Evolutionary conservation across 1,284 basidiomycete genomes (phyloP).

Genomic region (Neotropicomus parvogracilis): DNA sequence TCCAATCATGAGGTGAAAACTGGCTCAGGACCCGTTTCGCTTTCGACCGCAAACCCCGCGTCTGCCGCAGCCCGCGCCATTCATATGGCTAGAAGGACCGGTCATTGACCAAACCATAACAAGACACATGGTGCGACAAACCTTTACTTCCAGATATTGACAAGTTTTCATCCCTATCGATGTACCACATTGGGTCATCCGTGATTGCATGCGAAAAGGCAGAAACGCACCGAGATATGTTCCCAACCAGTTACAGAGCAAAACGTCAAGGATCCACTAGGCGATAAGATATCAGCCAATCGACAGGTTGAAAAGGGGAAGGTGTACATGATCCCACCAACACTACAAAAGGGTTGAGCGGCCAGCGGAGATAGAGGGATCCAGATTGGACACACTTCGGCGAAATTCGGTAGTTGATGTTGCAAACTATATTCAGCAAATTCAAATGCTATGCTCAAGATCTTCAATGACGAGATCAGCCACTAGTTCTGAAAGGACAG

Average conservation of each 20-base stretch:
- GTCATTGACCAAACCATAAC: not conserved
- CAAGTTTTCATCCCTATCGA: conserved; percentile 75
- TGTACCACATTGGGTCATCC: conserved; percentile 10
- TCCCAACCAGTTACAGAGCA: conserved; percentile 83
- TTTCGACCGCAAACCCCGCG: conserved; percentile 69
- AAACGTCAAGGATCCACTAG: conserved; percentile 81
- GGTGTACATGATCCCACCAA: conserved; percentile 82
- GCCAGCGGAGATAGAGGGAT: conserved; percentile 16
- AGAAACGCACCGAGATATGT: conserved; percentile 62
- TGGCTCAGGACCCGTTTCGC: conserved; percentile 74
- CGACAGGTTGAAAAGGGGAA: not conserved
- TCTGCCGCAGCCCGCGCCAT: conserved; percentile 80
- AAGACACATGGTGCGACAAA: conserved; percentile 28
- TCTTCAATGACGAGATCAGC: conserved; percentile 42
- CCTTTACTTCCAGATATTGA: conserved; percentile 82
- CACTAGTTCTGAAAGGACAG: not conserved
- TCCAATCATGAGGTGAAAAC: conserved; percentile 83
- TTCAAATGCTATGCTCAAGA: conserved; percentile 80
- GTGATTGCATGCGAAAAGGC: conserved; percentile 1
- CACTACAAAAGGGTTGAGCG: conserved; percentile 45
- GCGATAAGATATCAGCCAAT: conserved; percentile 15
- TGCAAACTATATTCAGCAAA: conserved; percentile 81
- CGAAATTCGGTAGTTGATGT: conserved; percentile 80
- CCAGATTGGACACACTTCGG: conserved; percentile 52
- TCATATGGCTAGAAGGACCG: conserved; percentile 57